Evolutionary conservation across 2,329 filamentous ascomycete genomes (phyloP).

Genomic region (Penicillium griseofulvum): DNA sequence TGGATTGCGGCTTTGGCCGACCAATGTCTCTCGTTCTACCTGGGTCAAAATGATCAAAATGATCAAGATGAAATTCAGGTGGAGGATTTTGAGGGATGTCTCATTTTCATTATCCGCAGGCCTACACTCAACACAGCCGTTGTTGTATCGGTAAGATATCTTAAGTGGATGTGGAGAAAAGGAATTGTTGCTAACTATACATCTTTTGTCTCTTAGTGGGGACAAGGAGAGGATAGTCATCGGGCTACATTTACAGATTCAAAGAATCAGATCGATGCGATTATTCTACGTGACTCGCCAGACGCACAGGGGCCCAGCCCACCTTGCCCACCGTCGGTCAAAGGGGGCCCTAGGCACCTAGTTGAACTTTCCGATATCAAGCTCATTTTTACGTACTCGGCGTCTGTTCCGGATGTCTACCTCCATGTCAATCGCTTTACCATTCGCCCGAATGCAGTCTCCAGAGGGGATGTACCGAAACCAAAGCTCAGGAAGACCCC

Average conservation of each 20-base stretch:
- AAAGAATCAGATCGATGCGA: constrained; percentile 33
- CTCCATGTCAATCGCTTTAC: constrained; percentile 27
- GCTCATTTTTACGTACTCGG: constrained; percentile 34
- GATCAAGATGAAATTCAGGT: constrained; percentile 13
- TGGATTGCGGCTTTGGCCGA: constrained; percentile 29
- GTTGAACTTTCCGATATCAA: constrained; percentile 36
- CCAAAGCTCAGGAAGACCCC: constrained; percentile 19
- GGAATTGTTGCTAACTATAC: neutral
- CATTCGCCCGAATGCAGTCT: constrained; percentile 22
- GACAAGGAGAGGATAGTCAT: constrained; percentile 15
- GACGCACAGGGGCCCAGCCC: constrained; percentile 20
- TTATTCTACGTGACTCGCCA: constrained; percentile 28
- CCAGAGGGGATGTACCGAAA: constrained; percentile 17
- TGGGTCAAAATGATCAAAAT: constrained; percentile 7
- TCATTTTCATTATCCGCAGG: constrained; percentile 28
- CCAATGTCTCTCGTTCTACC: constrained; percentile 22
- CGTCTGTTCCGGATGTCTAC: constrained; percentile 21
- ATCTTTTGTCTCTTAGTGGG: constrained; percentile 25
- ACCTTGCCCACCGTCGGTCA: constrained; percentile 16
- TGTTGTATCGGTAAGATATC: constrained; percentile 17
- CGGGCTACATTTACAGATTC: constrained; percentile 36
- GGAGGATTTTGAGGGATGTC: constrained; percentile 36
- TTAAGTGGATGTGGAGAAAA: neutral
- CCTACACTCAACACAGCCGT: constrained; percentile 18
- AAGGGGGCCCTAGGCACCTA: constrained; percentile 25